Base-by-base conservation (phyloP, 2,329 filamentous ascomycete genomes). In the Neocatenulostroma microsporum region DNA sequence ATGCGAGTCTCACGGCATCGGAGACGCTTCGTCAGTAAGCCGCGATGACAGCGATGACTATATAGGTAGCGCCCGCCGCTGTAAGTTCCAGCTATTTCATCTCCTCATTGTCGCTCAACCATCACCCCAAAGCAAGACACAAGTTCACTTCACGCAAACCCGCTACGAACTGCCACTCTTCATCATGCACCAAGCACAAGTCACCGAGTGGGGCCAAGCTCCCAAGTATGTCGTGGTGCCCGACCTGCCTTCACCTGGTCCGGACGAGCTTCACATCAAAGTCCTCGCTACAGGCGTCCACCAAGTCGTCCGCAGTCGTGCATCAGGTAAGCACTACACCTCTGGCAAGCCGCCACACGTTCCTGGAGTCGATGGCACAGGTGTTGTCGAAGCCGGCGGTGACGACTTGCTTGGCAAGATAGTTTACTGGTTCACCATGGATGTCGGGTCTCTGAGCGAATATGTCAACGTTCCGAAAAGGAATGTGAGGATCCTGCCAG, bases 241-340 rank as follows among this genome's bases (percentile, higher is more conserved):
- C n/a, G 55, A 61, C 27, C 57, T 61, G 4, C 57, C 63, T 4
- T 23, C 60, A 0, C 62, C 68, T 13, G 41, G 55, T 12, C 4
- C 36, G 17, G 53, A 55, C 19, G 58, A 66, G 39, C 46, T 73
- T 28, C 69, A 68, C 36, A 61, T 78, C 55, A 69, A 66, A 44
- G 62, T 78, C 42, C 48, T 72, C 31, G 72, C 72, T 9, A 51
- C 65, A 2, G 73, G 71, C 19, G 58, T 74, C 11, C 73, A 76
- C 51, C 62, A 66, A 10, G 57, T 78, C 4, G 74, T 78, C 28
- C 68, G 69, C 32, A 61, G 62, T 25, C 68, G 73, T 20, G 74
- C 73, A 13, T 45, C 64, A 1, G 74, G 74, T 1, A 61, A 54
- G n/a, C 74, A 78, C 56, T 78, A 75, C 58, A 66, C 66, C 14